phyloP scores from a whole-genome alignment of 2,329 filamentous ascomycete genomes.

The Calonectria multiphialidica region DNA sequence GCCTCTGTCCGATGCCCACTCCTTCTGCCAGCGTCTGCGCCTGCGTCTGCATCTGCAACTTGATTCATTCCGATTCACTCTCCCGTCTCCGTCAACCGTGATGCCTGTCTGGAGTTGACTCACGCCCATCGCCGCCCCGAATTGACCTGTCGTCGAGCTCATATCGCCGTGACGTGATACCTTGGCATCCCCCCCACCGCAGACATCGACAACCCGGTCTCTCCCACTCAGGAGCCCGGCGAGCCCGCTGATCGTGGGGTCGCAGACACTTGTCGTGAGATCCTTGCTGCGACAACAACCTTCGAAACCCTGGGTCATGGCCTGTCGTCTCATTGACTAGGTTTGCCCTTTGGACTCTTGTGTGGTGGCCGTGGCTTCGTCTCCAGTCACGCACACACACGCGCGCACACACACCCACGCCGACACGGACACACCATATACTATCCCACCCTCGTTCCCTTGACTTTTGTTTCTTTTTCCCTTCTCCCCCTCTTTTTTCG shows the following conservation, averaged over 20 bases:
- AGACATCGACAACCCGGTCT: background rate
- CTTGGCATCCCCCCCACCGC: background rate
- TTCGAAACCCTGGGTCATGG: conserved; percentile 19
- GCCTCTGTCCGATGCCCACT: background rate
- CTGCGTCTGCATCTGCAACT: background rate
- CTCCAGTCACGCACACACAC: background rate
- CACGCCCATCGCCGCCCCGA: background rate
- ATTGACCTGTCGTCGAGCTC: background rate
- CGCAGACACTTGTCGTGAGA: background rate
- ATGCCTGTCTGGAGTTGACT: background rate
- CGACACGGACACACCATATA: background rate
- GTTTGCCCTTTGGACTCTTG: background rate
- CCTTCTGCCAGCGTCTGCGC: background rate
- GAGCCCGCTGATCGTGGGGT: conserved; percentile 23
- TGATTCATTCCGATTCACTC: conserved; percentile 6
- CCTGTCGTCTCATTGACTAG: conserved; percentile 16
- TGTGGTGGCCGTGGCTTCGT: background rate
- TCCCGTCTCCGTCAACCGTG: background rate
- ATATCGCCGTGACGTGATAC: conserved; percentile 8
- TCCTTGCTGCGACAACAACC: conserved; percentile 10
- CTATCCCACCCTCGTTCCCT: conserved; percentile 30
- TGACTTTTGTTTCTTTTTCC: conserved; percentile 28
- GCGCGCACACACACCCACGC: background rate
- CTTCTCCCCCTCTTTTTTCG: conserved; percentile 32
- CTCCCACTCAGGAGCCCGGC: background rate